These are phyloP conservation scores for Phytophthora hibernalis DNA, from an alignment of 352 stramenopile species.

Conservation along the genomic window DNA sequence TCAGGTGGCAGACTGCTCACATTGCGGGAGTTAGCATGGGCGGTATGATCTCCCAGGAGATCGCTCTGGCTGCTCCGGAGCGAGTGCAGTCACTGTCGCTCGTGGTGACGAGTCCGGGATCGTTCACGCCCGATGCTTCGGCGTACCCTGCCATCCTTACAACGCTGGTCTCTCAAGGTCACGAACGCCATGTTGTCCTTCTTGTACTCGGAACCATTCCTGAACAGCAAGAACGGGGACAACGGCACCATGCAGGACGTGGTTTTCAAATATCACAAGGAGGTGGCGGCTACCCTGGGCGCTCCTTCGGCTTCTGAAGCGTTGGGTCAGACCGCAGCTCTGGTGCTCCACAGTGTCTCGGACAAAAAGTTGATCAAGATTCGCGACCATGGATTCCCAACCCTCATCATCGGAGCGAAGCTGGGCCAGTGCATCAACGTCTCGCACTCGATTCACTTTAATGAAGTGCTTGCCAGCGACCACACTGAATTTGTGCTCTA, in stretches of 20 bases:
- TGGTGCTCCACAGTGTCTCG: slow-evolving; percentile 41
- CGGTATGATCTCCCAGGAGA: slow-evolving; percentile 75
- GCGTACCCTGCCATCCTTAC: slow-evolving; percentile 41
- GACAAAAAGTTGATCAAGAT: slow-evolving; percentile 51
- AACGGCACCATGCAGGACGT: slow-evolving; percentile 46
- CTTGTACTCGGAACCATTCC: slow-evolving; percentile 58
- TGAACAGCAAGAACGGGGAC: slow-evolving; percentile 42
- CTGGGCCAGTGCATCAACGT: slow-evolving; percentile 47
- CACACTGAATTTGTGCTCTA: slow-evolving; percentile 53
- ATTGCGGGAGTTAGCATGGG: slow-evolving; percentile 72
- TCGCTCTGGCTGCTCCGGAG: slow-evolving; percentile 49
- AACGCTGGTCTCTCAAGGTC: slow-evolving; percentile 50
- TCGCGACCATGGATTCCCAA: slow-evolving; percentile 46
- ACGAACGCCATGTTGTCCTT: slow-evolving; percentile 57
- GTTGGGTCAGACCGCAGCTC: slow-evolving; percentile 42
- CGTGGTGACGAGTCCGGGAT: slow-evolving; percentile 64
- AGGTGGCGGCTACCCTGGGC: slow-evolving; percentile 32
- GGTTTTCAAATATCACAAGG: slow-evolving; percentile 52
- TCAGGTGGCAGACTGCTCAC: slow-evolving; percentile 62
- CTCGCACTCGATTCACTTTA: slow-evolving; percentile 43
- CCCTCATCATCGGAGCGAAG: slow-evolving; percentile 48
- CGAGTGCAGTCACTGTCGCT: slow-evolving; percentile 68
- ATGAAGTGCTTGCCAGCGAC: slow-evolving; percentile 40
- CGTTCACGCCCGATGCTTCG: slow-evolving; percentile 45
- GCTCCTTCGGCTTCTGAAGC: slow-evolving; percentile 25